These are phyloP conservation scores for Ophiostoma montium DNA, from an alignment of 2,329 filamentous ascomycete species.

Conservation along the genomic window DNA sequence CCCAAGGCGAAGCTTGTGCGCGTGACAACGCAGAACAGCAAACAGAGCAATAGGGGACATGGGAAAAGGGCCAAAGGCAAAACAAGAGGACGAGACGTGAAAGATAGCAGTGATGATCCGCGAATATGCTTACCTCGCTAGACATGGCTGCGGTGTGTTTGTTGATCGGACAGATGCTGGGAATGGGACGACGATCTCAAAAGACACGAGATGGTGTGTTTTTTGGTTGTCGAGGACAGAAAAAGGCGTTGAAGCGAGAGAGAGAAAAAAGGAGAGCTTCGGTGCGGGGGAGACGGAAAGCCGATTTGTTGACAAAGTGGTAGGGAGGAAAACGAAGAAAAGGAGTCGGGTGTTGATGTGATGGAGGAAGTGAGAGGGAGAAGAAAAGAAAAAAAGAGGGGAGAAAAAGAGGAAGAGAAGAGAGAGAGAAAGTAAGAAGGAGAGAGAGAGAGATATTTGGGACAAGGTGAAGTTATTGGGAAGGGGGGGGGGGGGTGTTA, in stretches of 20 bases:
- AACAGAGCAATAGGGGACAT: no score
- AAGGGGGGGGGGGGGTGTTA: neutral
- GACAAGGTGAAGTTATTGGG: neutral
- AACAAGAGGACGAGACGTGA: no score
- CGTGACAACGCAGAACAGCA: no score
- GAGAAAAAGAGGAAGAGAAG: neutral
- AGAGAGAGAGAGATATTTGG: neutral
- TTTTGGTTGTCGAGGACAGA: neutral
- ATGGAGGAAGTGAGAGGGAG: neutral
- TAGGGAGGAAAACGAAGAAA: neutral
- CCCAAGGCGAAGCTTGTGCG: no score
- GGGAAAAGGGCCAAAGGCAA: no score
- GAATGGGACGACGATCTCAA: neutral
- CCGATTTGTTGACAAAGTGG: neutral
- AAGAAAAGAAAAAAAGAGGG: neutral
- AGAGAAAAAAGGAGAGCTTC: conserved; percentile 1
- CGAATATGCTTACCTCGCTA: conserved; percentile 9
- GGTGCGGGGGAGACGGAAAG: conserved; percentile 1
- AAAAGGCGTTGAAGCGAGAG: neutral
- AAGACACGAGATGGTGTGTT: neutral
- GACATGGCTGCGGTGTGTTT: conserved; percentile 12
- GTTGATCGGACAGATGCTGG: neutral
- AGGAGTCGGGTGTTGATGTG: neutral
- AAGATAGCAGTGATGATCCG: neutral
- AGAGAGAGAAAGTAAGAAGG: neutral